Base-by-base conservation (phyloP, 306 rosid genomes). In the Nissolia schottii region DNA sequence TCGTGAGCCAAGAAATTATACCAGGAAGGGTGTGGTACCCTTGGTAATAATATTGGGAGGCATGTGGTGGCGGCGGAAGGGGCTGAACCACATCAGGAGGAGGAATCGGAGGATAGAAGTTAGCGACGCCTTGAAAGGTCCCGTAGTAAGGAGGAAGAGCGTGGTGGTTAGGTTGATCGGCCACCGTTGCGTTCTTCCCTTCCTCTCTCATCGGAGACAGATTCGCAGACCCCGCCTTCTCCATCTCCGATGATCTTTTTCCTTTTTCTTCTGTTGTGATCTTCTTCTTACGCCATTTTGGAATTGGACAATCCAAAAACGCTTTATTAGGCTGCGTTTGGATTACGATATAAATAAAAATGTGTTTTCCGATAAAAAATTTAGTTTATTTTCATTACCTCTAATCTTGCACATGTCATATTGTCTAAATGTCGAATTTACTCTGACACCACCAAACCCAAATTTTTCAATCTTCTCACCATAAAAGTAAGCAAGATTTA, bases 111-210 rank as follows among this genome's bases (percentile, higher is more conserved):
- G 82, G 85, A 40, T 84, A 77, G 49, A 79, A 85, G 66, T 92
- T 92, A 31, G 98, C 86, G 3, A 92, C 96, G 64, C 96, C 96
- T 75, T 92, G 98, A 63, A 90, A 92, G 5, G 98, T 92, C 50
- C 95, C 98, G 73, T 92, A 92, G 80, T 86, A 73, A 34, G 79
- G 85, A 40, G 3, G n/a, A n/a, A n/a, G n/a, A n/a, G n/a, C n/a
- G n/a, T n/a, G n/a, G n/a, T n/a, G 43, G 56, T 32, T 12, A 2
- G 60, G 81, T 53, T 49, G 64, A 19, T 87, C 87, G 70, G 35
- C 6, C 13, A 81, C 40, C 24, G 63, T 85, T 64, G 19, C 69
- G 70, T 48, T 71, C 73, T 86, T 86, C 40, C 82, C 84, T 20
- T 88, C 89, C 35, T 82, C 84, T 50, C 48, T 78, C 94, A 83